Conservation (phyloP, 495 filamentous ascomycete genomes). For the Gamarada debralockiae region DNA sequence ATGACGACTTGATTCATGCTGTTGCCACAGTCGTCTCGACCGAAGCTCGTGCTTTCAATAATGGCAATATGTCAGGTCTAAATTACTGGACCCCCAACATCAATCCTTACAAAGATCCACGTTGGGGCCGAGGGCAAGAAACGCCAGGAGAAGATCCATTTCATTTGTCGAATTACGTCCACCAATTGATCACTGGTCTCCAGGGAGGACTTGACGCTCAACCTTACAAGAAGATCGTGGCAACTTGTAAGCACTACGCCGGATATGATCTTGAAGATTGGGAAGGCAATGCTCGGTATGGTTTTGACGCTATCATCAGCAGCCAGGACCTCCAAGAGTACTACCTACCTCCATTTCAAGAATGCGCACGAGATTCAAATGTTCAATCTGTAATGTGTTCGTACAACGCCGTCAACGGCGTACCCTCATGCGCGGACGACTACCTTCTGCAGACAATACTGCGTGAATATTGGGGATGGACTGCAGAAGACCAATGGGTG, state of each 20-base stretch:
- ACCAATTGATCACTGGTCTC: conserved; percentile 55
- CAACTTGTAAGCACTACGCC: conserved; percentile 63
- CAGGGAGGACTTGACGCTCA: conserved; percentile 45
- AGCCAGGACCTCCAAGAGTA: conserved; percentile 55
- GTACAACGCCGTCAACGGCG: conserved; percentile 59
- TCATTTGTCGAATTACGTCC: conserved; percentile 52
- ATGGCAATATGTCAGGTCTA: conserved; percentile 51
- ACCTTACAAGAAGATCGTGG: conserved; percentile 44
- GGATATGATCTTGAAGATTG: conserved; percentile 65
- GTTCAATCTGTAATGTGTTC: conserved; percentile 57
- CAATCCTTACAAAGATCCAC: conserved; percentile 60
- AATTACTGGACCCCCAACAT: conserved; percentile 68
- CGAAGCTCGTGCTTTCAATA: conserved; percentile 66
- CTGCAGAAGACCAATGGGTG: conserved; percentile 49
- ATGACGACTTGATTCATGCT: conserved; percentile 53
- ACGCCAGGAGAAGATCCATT: conserved; percentile 61
- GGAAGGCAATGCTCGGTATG: conserved; percentile 46
- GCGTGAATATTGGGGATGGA: conserved; percentile 48
- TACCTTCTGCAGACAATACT: conserved; percentile 56
- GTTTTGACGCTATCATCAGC: conserved; percentile 52
- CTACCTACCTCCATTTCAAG: conserved; percentile 46
- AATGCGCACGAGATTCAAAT: conserved; percentile 49
- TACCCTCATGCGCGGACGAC: conserved; percentile 50
- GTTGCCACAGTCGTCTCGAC: conserved; percentile 56
- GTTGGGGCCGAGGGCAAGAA: conserved; percentile 61